These are phyloP conservation scores for Berberis vulgaris DNA, from an alignment of 164 flowering plant species.

Conservation along the genomic window DNA sequence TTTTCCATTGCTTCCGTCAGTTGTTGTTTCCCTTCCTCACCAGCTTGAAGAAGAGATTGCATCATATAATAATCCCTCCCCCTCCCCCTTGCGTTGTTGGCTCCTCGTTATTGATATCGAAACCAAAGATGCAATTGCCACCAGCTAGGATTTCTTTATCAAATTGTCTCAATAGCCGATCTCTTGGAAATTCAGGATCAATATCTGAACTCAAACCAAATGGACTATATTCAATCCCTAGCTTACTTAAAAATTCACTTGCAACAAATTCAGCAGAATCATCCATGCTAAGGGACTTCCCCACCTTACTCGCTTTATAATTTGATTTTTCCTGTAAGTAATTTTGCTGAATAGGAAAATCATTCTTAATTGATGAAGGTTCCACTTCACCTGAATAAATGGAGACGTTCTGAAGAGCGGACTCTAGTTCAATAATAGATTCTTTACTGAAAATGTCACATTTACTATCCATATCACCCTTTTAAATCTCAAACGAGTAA, in stretches of 20 bases:
- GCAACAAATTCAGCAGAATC: conserved; percentile 64
- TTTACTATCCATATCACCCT: too few species aligned
- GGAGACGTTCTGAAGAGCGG: conserved; percentile 25
- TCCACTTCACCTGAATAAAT: conserved; percentile 28
- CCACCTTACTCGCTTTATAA: conserved; percentile 20
- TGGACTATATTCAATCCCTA: conserved; percentile 75
- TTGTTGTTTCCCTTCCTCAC: conserved; percentile 31
- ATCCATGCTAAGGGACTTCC: conserved; percentile 55
- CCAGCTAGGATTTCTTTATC: conserved; percentile 71
- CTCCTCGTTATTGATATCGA: conserved; percentile 26
- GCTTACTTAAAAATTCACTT: conserved; percentile 69
- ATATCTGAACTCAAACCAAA: conserved; percentile 55
- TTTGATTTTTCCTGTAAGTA: conserved; percentile 22
- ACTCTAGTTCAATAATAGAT: too few species aligned
- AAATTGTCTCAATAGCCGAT: conserved; percentile 74
- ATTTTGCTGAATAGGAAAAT: conserved; percentile 13
- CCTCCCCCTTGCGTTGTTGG: conserved; percentile 19
- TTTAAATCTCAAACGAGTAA: too few species aligned
- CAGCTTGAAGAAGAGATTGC: conserved; percentile 31
- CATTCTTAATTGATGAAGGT: conserved; percentile 28
- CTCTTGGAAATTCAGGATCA: conserved; percentile 92
- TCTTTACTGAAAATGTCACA: too few species aligned
- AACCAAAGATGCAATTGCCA: conserved; percentile 33
- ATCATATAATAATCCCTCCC: conserved; percentile 33
- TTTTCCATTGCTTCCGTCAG: conserved; percentile 22